phyloP scores from a whole-genome alignment of 2,329 filamentous ascomycete genomes.

The Ilyonectria mors-panacis region DNA sequence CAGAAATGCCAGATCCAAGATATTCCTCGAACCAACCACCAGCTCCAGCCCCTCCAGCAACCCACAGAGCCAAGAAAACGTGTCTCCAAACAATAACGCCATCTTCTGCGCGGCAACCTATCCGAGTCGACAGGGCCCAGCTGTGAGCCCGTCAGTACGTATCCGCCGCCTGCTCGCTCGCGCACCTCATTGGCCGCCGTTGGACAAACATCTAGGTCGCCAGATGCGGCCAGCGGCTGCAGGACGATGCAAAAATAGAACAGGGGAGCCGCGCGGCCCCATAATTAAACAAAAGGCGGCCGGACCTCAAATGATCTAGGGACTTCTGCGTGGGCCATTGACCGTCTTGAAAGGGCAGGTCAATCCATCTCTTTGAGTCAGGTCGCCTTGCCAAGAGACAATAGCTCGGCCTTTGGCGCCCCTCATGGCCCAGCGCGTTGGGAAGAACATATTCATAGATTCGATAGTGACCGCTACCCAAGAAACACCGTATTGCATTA shows the following conservation, averaged over 20 bases:
- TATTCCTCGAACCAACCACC: conserved; percentile 29
- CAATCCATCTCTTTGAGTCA: background rate
- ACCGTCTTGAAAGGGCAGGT: conserved; percentile 14
- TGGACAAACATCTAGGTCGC: conserved; percentile 39
- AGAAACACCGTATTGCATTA: conserved; percentile 14
- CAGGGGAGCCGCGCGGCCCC: conserved; percentile 34
- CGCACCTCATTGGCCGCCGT: conserved; percentile 33
- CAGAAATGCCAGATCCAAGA: conserved; percentile 18
- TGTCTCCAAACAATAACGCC: conserved; percentile 3
- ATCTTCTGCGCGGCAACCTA: conserved; percentile 2
- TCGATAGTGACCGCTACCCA: conserved; percentile 20
- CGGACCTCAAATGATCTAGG: conserved; percentile 9
- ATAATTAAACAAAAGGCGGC: conserved; percentile 1
- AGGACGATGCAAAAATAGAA: conserved; percentile 41
- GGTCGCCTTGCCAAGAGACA: conserved; percentile 5
- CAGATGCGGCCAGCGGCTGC: conserved; percentile 46
- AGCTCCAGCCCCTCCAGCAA: background rate
- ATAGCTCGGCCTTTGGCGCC: conserved; percentile 20
- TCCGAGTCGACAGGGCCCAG: background rate
- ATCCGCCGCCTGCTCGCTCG: conserved; percentile 1
- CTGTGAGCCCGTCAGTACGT: background rate
- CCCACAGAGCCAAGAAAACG: conserved; percentile 20
- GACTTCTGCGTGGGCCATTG: conserved; percentile 6
- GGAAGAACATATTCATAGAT: conserved; percentile 3
- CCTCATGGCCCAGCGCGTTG: background rate